phyloP scores from a whole-genome alignment of 2,329 filamentous ascomycete genomes.

The Domatiomyces globalis region DNA sequence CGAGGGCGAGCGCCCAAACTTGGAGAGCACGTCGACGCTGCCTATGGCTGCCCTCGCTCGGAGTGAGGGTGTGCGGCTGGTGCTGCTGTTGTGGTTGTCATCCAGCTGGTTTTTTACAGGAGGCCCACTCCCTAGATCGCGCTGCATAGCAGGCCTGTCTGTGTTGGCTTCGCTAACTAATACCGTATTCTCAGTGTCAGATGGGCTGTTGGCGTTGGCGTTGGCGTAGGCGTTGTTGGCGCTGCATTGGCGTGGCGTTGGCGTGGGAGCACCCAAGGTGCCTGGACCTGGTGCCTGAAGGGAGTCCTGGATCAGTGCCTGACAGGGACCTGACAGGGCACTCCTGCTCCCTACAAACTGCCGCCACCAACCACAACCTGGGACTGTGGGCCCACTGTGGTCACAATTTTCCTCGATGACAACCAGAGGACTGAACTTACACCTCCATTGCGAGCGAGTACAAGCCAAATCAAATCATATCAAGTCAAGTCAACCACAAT shows the following conservation, averaged over 20 bases:
- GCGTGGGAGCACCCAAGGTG: background rate
- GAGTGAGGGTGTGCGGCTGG: background rate
- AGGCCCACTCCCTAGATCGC: background rate
- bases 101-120: background rate
- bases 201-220: background rate
- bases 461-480: too few relatives aligned
- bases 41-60: background rate
- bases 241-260: background rate
- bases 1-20: conserved; percentile 16
- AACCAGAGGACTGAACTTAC: too few relatives aligned
- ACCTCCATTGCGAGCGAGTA: too few relatives aligned
- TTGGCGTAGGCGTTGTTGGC: background rate
- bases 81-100: background rate
- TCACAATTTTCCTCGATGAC: too few relatives aligned
- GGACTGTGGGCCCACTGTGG: too few relatives aligned
- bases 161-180: background rate
- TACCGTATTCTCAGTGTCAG: background rate
- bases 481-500: too few relatives aligned
- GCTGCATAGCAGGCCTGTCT: background rate
- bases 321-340: too few relatives aligned
- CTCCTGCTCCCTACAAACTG: too few relatives aligned
- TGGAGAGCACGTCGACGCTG: conserved; percentile 8
- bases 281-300: too few relatives aligned
- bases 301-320: background rate
- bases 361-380: too few relatives aligned